phyloP scores from a whole-genome alignment of 2,329 filamentous ascomycete genomes.

The Monosporascus ibericus region DNA sequence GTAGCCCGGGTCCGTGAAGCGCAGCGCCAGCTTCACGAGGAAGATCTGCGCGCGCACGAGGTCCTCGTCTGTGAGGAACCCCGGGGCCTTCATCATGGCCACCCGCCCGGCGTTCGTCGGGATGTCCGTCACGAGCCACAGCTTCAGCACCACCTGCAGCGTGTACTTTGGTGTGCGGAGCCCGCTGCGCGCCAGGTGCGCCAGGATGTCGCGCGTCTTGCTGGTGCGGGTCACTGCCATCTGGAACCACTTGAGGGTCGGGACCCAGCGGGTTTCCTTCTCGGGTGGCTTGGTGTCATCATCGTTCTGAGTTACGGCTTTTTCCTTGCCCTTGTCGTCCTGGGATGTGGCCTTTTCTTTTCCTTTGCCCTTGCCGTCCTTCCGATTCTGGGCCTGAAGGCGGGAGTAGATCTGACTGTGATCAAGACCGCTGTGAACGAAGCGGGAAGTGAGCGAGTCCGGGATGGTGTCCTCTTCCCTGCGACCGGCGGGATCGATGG shows the following conservation, averaged over 20 bases:
- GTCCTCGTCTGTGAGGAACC: constrained; percentile 53
- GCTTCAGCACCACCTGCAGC: constrained; percentile 48
- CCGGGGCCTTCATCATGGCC: constrained; percentile 44
- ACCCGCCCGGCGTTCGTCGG: constrained; percentile 49
- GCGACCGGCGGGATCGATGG: constrained; percentile 8
- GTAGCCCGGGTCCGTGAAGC: constrained; percentile 57
- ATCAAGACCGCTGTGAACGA: no score
- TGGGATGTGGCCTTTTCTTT: no score
- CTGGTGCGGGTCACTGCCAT: constrained; percentile 57
- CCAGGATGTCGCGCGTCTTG: constrained; percentile 56
- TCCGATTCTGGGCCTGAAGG: no score
- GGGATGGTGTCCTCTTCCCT: constrained; percentile 7
- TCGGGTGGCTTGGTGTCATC: constrained; percentile 9
- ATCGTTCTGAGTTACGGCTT: constrained; percentile 1
- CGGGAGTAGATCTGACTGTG: no score
- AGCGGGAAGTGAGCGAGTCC: no score
- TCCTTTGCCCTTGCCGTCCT: no score
- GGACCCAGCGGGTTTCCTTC: constrained; percentile 39
- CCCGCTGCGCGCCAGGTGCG: constrained; percentile 50
- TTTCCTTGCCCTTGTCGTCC: no score
- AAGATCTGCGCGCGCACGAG: constrained; percentile 59
- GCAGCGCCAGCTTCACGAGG: constrained; percentile 66
- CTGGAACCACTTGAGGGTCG: constrained; percentile 60
- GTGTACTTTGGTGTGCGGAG: constrained; percentile 48
- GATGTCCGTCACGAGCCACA: constrained; percentile 70